Evolutionary conservation across 2,329 filamentous ascomycete genomes (phyloP), one percentile per base, ranked within the genome.

Genomic region (Madurella mycetomatis): DNA sequence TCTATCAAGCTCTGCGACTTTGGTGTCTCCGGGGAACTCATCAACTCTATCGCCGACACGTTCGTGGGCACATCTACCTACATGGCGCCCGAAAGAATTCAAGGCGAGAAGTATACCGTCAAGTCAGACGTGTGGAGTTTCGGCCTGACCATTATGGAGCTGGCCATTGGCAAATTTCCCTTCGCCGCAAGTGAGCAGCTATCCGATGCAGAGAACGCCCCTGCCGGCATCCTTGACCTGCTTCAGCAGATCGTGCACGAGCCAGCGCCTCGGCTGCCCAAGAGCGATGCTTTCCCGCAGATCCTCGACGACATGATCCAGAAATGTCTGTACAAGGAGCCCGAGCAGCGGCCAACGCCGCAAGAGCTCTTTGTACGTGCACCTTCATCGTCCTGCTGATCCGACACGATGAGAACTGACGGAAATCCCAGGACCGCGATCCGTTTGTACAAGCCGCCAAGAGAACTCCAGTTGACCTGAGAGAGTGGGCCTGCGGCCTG

Each of bases 41-140:
- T 97, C 70, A 97, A 97, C 74, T 97, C 94, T 4, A 91, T 99
- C 61, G 94, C 94, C 49, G 92, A 97, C 68, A 99, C 94, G 0
- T 99, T 99, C 66, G 94, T 99, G 37, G 94, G 94, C 50, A 99
- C 94, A 1, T 96, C 94, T 39, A 99, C 94, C 53, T 99, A 99
- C 77, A 99, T 99, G 94, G 94, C 94, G 0, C 94, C 94, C 0
- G 94, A 99, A 76, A 85, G 94, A 70, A 99, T 99, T 63, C 92
- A 97, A 70, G 94, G 94, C 59, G 91, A 94, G 60, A 91, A 90
- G 65, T 99, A 99, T 73, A 96, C 92, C 0, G 92, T 99, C 66
- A 96, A 96, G 72, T 96, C 92, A 12, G 94, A 99, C 70, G 94
- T 99, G 4, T 99, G 94, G 94, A 96, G 92, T 80, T 95, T 96